phyloP scores from a whole-genome alignment of 306 rosid genomes.

The Mucuna pruriens region DNA sequence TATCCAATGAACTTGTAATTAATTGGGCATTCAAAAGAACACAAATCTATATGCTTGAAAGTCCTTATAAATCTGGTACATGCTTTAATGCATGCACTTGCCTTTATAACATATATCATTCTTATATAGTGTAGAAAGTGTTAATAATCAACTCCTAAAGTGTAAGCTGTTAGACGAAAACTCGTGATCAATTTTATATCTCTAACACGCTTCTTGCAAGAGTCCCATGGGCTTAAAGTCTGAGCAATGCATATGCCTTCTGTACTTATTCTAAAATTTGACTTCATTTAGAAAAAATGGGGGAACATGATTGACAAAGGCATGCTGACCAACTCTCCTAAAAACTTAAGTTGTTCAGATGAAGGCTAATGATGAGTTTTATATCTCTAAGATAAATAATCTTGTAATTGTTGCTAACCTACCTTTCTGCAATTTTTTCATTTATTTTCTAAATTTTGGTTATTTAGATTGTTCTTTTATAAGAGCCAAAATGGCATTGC shows the following conservation, averaged over 20 bases:
- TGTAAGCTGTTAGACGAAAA: background rate
- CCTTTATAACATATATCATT: background rate
- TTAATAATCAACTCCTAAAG: background rate
- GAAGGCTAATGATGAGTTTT: slow-evolving; percentile 1
- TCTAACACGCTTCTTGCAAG: background rate
- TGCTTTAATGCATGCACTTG: background rate
- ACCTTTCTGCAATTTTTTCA: background rate
- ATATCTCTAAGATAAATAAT: background rate
- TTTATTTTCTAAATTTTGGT: background rate
- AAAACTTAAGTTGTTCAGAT: background rate
- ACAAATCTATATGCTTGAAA: background rate
- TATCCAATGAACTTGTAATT: slow-evolving; percentile 7
- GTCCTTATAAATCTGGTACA: background rate
- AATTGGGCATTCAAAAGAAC: background rate
- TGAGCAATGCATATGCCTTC: background rate
- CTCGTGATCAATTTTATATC: background rate
- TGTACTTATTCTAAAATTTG: background rate
- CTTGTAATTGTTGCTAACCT: slow-evolving; percentile 4
- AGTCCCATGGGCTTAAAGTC: background rate
- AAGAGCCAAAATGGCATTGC: background rate
- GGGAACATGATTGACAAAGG: background rate
- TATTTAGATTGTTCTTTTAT: slow-evolving; percentile 10
- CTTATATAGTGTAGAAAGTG: background rate
- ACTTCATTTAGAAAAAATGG: background rate
- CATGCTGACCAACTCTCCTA: background rate